Percentiles rank a stretch among this genome's conserved stretches.
Conservation (phyloP, 2,329 filamentous ascomycete species). For the Graphium sp. region DNA sequence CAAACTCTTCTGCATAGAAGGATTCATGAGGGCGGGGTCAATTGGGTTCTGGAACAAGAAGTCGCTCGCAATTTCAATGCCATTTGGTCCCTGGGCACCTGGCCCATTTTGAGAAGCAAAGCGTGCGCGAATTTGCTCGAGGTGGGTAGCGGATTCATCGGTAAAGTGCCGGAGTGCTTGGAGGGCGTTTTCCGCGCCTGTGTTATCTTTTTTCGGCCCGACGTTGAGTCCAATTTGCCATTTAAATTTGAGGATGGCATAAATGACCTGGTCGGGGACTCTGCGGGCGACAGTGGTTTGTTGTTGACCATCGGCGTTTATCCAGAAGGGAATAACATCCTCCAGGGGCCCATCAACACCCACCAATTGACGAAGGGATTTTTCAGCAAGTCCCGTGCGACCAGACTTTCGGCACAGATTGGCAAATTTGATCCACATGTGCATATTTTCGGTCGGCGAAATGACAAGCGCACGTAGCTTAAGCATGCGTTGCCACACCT, state of each 20-base stretch:
- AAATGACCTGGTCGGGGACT: conserved; percentile 65
- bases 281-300: conserved; percentile 14
- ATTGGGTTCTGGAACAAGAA: conserved; percentile 31
- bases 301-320: conserved; percentile 4
- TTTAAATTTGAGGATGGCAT: conserved; percentile 93
- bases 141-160: conserved; percentile 35
- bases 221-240: conserved; percentile 69
- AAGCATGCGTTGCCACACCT: conserved; percentile 97
- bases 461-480: conserved; percentile 88
- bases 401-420: conserved; percentile 95
- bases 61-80: conserved; percentile 25
- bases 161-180: conserved; percentile 45
- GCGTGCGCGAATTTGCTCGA: conserved; percentile 35
- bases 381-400: conserved; percentile 86
- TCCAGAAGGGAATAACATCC: conserved; percentile 42
- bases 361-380: conserved; percentile 83
- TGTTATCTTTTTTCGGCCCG: conserved; percentile 18
- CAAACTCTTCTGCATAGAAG: conserved; percentile 32
- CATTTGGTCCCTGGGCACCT: conserved; percentile 26
- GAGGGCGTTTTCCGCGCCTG: conserved; percentile 35
- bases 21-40: conserved; percentile 25
- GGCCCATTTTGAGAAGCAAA: no score
- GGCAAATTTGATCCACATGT: conserved; percentile 99
- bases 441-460: conserved; percentile 79
- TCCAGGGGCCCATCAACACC: conserved; percentile 50